Evolutionary conservation across 495 filamentous ascomycete species (phyloP).

Genomic region (Aspergillus taichungensis): DNA sequence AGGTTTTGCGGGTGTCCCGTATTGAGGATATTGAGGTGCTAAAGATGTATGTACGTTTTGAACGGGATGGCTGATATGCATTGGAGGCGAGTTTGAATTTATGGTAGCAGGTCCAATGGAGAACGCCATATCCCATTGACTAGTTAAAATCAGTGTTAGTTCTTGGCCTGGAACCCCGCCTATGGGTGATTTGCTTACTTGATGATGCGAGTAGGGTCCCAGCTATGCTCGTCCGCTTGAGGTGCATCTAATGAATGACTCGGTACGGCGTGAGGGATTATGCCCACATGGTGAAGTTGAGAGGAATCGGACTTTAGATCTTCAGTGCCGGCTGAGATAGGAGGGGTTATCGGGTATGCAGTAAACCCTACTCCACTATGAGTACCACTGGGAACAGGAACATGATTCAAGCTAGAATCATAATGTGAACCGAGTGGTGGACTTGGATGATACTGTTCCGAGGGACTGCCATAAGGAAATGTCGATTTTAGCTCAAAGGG

Average conservation of each 20-base stretch:
- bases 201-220: conserved; percentile 92
- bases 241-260: conserved; percentile 41
- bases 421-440: conserved; percentile 47
- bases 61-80: conserved; percentile 24
- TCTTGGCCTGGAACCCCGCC: background rate
- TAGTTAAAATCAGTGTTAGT: conserved; percentile 30
- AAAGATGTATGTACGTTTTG: conserved; percentile 23
- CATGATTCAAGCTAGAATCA: conserved; percentile 25
- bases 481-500: conserved; percentile 82
- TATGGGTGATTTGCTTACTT: conserved; percentile 53
- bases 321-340: conserved; percentile 65
- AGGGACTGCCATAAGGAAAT: conserved; percentile 82
- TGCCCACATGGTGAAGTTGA: conserved; percentile 64
- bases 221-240: conserved; percentile 60
- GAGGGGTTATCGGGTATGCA: conserved; percentile 71
- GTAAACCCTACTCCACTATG: conserved; percentile 67
- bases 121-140: conserved; percentile 90
- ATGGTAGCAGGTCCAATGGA: conserved; percentile 50
- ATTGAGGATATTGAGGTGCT: conserved; percentile 30
- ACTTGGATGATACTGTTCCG: conserved; percentile 52
- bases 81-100: conserved; percentile 42
- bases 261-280: conserved; percentile 52
- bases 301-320: conserved; percentile 77
- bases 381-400: conserved; percentile 21
- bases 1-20: conserved; percentile 26